Evolutionary conservation across 2,329 filamentous ascomycete species (phyloP).

Genomic region (Xylaria hypoxylon): DNA sequence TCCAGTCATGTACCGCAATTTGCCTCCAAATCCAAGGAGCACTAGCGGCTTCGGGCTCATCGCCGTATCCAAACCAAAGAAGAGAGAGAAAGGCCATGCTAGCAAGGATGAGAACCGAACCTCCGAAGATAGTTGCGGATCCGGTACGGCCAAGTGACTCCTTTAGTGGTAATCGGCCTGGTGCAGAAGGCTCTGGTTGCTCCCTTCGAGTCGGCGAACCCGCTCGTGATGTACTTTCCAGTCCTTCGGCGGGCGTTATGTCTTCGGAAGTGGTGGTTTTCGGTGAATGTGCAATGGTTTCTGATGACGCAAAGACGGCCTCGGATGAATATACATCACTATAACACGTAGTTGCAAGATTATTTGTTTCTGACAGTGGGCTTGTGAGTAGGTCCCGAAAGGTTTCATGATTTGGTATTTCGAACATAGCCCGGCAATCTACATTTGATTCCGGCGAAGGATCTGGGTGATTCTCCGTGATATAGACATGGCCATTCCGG

Average conservation of each 20-base stretch:
- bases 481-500: background rate
- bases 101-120: background rate
- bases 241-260: background rate
- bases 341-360: background rate
- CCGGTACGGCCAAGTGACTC: conserved; percentile 14
- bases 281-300: background rate
- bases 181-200: background rate
- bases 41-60: conserved; percentile 12
- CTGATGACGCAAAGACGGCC: background rate
- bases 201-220: background rate
- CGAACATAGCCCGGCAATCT: background rate
- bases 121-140: conserved; percentile 1
- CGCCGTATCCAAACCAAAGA: conserved; percentile 27
- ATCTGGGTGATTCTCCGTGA: background rate
- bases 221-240: background rate
- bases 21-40: conserved; percentile 17
- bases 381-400: background rate
- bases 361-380: background rate
- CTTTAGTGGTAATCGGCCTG: conserved; percentile 11
- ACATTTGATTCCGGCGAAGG: background rate
- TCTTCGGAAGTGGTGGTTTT: background rate
- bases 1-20: conserved; percentile 22
- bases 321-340: background rate
- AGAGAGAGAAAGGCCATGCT: conserved; percentile 16
- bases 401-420: background rate